These are phyloP conservation scores for Pichia membranifaciens DNA, from an alignment of 805 yeast species.

Conservation along the genomic window DNA sequence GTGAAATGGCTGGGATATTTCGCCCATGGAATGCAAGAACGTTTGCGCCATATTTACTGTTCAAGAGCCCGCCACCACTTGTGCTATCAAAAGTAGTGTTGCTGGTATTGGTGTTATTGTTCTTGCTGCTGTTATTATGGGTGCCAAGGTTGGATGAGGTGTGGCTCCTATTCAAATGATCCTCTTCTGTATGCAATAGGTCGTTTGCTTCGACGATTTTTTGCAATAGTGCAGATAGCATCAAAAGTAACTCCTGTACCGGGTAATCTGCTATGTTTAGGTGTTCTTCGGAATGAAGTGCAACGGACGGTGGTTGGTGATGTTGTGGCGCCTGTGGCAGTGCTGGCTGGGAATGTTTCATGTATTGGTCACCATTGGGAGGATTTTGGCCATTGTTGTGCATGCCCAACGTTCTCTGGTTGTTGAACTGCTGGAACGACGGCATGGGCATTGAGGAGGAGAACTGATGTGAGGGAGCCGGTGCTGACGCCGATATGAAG, in stretches of 20 bases:
- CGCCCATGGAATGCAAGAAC: slow-evolving; percentile 93
- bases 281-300: slow-evolving; percentile 37
- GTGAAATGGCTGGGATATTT: slow-evolving; percentile 90
- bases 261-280: slow-evolving; percentile 75
- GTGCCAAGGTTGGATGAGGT: not conserved
- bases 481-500: slow-evolving; percentile 18
- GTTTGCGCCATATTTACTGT: slow-evolving; percentile 52
- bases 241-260: slow-evolving; percentile 68
- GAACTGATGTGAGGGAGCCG: slow-evolving; percentile 13
- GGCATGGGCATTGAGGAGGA: slow-evolving; percentile 4
- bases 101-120: not conserved
- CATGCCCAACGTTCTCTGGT: too few relatives aligned
- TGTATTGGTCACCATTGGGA: too few relatives aligned
- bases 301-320: slow-evolving; percentile 12
- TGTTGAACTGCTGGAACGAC: not conserved
- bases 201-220: slow-evolving; percentile 91
- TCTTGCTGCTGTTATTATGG: not conserved
- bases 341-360: not conserved
- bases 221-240: slow-evolving; percentile 81
- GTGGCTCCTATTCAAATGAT: not conserved
- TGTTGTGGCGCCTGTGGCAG: slow-evolving; percentile 2
- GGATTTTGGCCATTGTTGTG: not conserved
- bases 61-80: slow-evolving; percentile 18
- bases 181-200: slow-evolving; percentile 56
- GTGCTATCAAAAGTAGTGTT: slow-evolving; percentile 8